phyloP scores from a whole-genome alignment of 169 alveolate species.

The Eimeria tenella region DNA sequence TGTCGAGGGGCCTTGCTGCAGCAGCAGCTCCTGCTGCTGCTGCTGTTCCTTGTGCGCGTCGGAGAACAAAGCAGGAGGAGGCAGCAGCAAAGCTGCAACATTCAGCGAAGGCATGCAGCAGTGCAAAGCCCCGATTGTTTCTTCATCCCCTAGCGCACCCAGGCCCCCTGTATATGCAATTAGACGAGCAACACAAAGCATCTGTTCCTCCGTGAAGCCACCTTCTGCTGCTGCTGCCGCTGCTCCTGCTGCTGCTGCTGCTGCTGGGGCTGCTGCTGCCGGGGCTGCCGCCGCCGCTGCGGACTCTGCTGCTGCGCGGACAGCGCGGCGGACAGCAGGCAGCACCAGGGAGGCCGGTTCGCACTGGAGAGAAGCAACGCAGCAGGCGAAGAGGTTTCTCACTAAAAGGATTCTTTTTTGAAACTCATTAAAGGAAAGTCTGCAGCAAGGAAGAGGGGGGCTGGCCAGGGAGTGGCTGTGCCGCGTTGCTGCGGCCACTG shows the following conservation, averaged over 20 bases:
- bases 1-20: background rate
- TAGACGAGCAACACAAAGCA: conserved; percentile 44
- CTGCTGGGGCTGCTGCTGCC: background rate
- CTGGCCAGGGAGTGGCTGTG: background rate
- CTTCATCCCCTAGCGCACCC: conserved; percentile 30
- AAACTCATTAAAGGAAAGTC: conserved; percentile 27
- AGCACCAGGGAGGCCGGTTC: conserved; percentile 55
- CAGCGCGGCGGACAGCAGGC: conserved; percentile 40
- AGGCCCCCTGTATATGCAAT: conserved; percentile 1
- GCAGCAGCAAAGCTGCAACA: conserved; percentile 58
- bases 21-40: background rate
- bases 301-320: background rate
- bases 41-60: background rate
- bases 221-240: background rate
- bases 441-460: background rate
- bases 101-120: background rate
- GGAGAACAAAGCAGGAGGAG: conserved; percentile 1
- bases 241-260: conserved; percentile 28
- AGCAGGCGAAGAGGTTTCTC: conserved; percentile 34
- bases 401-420: conserved; percentile 15
- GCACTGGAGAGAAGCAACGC: conserved; percentile 32
- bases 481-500: conserved; percentile 28
- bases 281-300: conserved; percentile 33
- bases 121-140: background rate
- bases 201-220: background rate